Evolutionary conservation across 208 protist species (phyloP), one percentile per base, ranked within the genome.

Genomic region (Porcisia hertigi): DNA sequence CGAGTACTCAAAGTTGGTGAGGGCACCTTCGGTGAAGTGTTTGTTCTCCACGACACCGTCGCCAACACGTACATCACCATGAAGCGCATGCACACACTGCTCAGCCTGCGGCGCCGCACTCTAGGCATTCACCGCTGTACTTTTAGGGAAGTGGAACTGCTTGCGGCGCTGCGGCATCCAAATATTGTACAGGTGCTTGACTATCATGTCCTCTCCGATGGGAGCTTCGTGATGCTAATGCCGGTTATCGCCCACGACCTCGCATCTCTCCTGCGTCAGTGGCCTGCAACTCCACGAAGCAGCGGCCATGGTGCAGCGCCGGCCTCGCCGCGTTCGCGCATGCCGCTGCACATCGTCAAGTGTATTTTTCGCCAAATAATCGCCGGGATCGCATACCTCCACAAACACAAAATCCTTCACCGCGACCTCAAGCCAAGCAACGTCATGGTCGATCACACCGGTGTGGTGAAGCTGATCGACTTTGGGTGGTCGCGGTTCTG

Each of bases 371-470:
- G 83, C 2, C 93, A 97, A 76, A 62, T 98, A 8, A 81, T 98
- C 25, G 73, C 81, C 18, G 95, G 85, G 6, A 65, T 98, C 53
- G 80, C 86, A 11, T 96, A 97, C 79, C 77, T 98, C 57, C 95
- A 98, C 80, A 66, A 67, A 18, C 82, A 92, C 71, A 82, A 86
- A 71, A 78, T 98, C 18, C 82, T 97, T 59, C 95, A 98, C 73
- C 83, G 93, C 14, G 95, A 98, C 58, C 72, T 98, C 20, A 98
- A 98, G 83, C 87, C 92, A 11, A 94, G 86, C 81, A 98, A 98
- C 80, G 71, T 98, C 53, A 94, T 98, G 90, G 77, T 98, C 20
- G 88, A 90, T 75, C 73, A 85, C 65, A 73, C 86, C 25, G 91
- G 92, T 14, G 60, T 92, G n/a, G 80, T 96, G 69, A 90, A 91